Evolutionary conservation across 805 yeast species (phyloP).

Genomic region (Metschnikowia anglica): DNA sequence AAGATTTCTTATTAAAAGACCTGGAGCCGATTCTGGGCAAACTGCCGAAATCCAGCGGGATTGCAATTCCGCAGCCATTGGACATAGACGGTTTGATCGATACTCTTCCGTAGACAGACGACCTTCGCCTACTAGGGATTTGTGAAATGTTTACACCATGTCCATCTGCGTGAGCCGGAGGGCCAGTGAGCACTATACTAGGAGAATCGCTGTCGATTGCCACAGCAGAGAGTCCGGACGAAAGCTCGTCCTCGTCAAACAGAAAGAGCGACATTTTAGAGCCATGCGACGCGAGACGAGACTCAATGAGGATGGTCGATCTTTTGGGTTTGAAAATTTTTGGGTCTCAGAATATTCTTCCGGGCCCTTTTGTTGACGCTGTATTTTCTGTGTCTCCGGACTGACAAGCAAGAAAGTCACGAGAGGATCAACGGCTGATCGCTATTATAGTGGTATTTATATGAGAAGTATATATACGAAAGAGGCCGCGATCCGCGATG

Average conservation of each 20-base stretch:
- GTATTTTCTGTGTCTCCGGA: too few relatives aligned
- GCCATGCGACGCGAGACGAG: slow-evolving; percentile 1
- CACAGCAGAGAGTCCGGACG: slow-evolving; percentile 13
- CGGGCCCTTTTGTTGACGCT: too few relatives aligned
- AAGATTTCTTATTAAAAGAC: slow-evolving; percentile 23
- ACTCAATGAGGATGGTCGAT: neutral
- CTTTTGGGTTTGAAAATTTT: neutral
- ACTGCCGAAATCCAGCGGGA: slow-evolving; percentile 19
- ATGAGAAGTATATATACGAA: too few relatives aligned
- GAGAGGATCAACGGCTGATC: too few relatives aligned
- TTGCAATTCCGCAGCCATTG: slow-evolving; percentile 14
- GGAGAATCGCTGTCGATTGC: slow-evolving; percentile 12
- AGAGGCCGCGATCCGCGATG: too few relatives aligned
- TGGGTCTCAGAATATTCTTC: too few relatives aligned
- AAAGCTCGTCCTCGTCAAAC: slow-evolving; percentile 21
- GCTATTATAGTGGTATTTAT: too few relatives aligned
- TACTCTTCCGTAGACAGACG: slow-evolving; percentile 21
- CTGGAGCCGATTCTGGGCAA: slow-evolving; percentile 6
- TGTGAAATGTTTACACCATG: slow-evolving; percentile 6
- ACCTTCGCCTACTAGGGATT: slow-evolving; percentile 12
- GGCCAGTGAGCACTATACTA: neutral
- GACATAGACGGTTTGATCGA: slow-evolving; percentile 19
- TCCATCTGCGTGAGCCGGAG: neutral
- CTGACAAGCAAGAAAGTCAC: too few relatives aligned
- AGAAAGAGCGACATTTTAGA: slow-evolving; percentile 18